A percentile compares a stretch with the other conserved stretches of the same genome.
These are phyloP conservation scores for Arthroderma sp. DNA, from an alignment of 2,329 filamentous ascomycete genomes.

Conservation along the genomic window DNA sequence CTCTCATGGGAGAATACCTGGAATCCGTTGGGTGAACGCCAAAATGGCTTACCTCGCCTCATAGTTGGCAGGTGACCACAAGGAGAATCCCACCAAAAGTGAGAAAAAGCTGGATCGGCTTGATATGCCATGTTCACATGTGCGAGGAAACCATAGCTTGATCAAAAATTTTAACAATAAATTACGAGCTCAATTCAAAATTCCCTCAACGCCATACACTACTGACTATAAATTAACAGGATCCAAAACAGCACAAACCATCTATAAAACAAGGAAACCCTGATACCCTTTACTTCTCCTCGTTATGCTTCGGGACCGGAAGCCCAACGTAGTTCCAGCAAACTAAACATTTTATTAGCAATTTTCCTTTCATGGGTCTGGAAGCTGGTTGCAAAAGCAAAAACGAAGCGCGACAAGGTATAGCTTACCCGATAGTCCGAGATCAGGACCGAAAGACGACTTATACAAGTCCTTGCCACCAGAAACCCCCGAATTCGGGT, in stretches of 20 bases:
- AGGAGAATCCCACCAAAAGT: too few relatives aligned
- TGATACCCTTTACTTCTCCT: neutral
- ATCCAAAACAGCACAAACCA: neutral
- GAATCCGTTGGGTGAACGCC: too few relatives aligned
- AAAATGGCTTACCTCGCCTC: too few relatives aligned
- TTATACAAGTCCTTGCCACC: neutral
- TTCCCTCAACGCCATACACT: too few relatives aligned
- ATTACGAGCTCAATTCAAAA: too few relatives aligned
- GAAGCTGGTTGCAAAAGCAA: neutral
- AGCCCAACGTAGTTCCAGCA: neutral
- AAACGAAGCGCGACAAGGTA: neutral
- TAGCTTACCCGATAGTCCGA: neutral
- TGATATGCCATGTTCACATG: too few relatives aligned
- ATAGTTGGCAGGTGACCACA: too few relatives aligned
- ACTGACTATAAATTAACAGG: too few relatives aligned
- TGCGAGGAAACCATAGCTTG: too few relatives aligned
- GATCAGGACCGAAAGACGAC: neutral
- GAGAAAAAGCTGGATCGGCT: too few relatives aligned
- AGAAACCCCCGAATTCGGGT: neutral
- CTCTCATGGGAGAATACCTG: too few relatives aligned
- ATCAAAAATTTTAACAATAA: too few relatives aligned
- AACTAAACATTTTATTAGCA: neutral
- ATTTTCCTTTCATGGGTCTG: neutral
- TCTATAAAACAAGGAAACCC: neutral
- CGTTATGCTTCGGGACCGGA: neutral